Evolutionary conservation across 2,329 filamentous ascomycete genomes (phyloP), one percentile per base, ranked within the genome.

Genomic region (Cladosporium halotolerans): DNA sequence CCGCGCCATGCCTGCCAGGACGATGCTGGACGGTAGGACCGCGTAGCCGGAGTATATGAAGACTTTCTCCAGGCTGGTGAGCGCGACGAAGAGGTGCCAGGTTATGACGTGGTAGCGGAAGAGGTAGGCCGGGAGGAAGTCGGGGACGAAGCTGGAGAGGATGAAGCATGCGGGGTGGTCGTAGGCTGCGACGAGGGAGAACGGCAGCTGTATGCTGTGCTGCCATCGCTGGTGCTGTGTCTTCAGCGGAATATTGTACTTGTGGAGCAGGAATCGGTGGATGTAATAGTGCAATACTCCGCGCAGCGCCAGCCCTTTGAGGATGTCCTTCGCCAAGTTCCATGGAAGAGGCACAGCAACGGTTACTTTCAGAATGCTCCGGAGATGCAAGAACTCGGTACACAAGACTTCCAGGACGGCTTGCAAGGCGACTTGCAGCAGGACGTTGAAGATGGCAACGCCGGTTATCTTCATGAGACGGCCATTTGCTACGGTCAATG

Each of bases 101-200:
- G 84, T 88, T n/a, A 89, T 73, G 3, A 89, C 76, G 66, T 90
- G 86, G 34, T 84, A 82, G 8, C 83, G 82, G 39, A 88, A 74
- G n/a, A 79, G 59, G 16, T 83, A 70, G 1, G 84, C 79, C 1
- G 86, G 83, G 0, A 88, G 68, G 64, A 86, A 86, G 6, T 82
- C 69, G 0, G 86, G 86, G 1, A 86, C 54, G 64, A 86, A 82
- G 45, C 79, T 80, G 56, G 79, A 76, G 1, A 88, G 68, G 6
- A 89, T 70, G 45, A 85, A 79, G 1, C 82, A 78, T 0, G 82
- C 58, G 0, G 86, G 86, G 63, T 89, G 84, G 67, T 89, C 85
- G 55, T 85, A 81, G 56, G 82, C 79, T 8, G 85, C 76, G 41
- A 79, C 73, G 19, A 89, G 76, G 23, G 83, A 79, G 68, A 81